Evolutionary conservation across 2,329 filamentous ascomycete species (phyloP), one percentile per base, ranked within the genome.

Genomic region (Beauveria rudraprayagi): DNA sequence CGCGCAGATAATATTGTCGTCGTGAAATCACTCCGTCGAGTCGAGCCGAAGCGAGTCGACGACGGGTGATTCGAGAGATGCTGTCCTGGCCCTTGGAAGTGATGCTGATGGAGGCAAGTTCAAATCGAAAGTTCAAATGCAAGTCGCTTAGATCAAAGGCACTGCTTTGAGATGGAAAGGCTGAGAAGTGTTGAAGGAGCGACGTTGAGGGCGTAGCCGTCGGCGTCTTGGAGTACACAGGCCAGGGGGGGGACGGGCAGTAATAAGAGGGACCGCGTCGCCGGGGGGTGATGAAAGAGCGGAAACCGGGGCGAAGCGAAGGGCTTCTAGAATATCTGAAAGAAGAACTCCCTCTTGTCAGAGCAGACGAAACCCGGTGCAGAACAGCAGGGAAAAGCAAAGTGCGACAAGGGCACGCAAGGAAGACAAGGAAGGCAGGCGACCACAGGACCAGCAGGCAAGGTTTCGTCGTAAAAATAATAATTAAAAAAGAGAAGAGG

Each of bases 171-270:
- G 46, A 47, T 56, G 22, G 30, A 28, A 52, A 8, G 22, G 60
- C 19, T 34, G 43, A 30, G 1, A 28, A 17, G 34, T 52, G 53
- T 41, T 55, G 51, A 56, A 52, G 57, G 57, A 60, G 54, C 53
- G 60, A 57, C 54, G 60, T 55, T 52, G 28, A 52, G n/a, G 40
- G 26, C 28, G 46, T 47, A 30, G 43, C 50, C 51, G 41, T 54
- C 58, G n/a, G 44, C 51, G 58, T 28, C 19, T 30, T 56, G 24
- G 37, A 53, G 62, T 54, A 60, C 60, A 62, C 47, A 60, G 52
- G 63, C 60, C 60, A 50, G 55, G 62, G 61, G 61, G 64, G 62
- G 57, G 50, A 52, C 30, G 30, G 30, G 30, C 37, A 61, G 62
- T 57, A 61, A 58, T 55, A 61, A 63, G 59, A 64, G 52, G 37